A percentile compares a stretch with the other conserved stretches of the same genome.
phyloP scores from a whole-genome alignment of 2,329 filamentous ascomycete genomes.

The Chaetomiaceae sp. region DNA sequence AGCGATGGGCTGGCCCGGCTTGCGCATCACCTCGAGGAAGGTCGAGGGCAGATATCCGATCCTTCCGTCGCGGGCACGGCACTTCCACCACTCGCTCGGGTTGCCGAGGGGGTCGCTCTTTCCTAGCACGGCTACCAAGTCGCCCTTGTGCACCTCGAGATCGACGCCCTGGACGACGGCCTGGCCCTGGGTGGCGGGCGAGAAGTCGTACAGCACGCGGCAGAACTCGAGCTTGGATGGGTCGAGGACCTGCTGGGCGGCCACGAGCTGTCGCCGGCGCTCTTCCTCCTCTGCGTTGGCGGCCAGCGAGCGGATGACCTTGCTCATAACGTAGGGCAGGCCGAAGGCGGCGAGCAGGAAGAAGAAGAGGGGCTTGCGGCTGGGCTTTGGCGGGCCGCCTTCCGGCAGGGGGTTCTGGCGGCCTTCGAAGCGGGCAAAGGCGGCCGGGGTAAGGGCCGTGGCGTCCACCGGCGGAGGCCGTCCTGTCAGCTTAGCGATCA shows the following conservation, averaged over 20 bases:
- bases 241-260: constrained; percentile 55
- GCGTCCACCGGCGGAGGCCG: constrained; percentile 85
- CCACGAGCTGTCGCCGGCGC: constrained; percentile 47
- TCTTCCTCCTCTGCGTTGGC: constrained; percentile 81
- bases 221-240: constrained; percentile 94
- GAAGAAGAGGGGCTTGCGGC: constrained; percentile 92
- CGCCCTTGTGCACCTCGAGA: constrained; percentile 87
- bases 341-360: constrained; percentile 94
- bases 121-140: constrained; percentile 87
- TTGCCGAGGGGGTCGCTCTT: constrained; percentile 91
- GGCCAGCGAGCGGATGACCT: constrained; percentile 82
- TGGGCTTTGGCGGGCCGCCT: constrained; percentile 67
- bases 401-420: constrained; percentile 51
- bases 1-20: constrained; percentile 47
- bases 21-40: constrained; percentile 72
- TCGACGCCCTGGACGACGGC: constrained; percentile 67
- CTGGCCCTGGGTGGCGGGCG: constrained; percentile 59
- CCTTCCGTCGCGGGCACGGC: constrained; percentile 80
- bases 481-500: constrained; percentile 88
- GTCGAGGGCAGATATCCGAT: constrained; percentile 89
- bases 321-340: constrained; percentile 93
- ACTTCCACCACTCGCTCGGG: constrained; percentile 95
- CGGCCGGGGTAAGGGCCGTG: constrained; percentile 78
- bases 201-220: constrained; percentile 89
- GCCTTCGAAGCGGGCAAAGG: constrained; percentile 85